A percentile compares a stretch with the other conserved stretches of the same genome.
Conservation (phyloP, 331 rosid species). For the Pyrus hybrid region DNA sequence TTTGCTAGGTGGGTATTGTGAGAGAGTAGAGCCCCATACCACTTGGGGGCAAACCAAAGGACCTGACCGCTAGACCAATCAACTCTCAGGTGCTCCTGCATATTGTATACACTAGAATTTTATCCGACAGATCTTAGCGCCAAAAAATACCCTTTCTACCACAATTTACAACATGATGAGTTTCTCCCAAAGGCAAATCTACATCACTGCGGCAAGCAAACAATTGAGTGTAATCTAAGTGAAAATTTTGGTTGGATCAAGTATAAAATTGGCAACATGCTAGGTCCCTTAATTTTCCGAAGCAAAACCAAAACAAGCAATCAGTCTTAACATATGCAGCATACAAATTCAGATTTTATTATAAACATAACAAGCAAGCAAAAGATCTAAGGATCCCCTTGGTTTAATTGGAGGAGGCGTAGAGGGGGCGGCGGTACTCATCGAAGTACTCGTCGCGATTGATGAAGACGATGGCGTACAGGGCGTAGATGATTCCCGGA, state of each 20-base stretch:
- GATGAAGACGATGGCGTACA: slow-evolving; percentile 69
- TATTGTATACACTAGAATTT: neutral
- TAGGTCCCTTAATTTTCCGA: no score
- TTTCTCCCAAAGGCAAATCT: no score
- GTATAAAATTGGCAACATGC: no score
- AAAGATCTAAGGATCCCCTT: neutral
- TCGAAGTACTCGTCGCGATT: slow-evolving; percentile 85
- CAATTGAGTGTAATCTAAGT: no score
- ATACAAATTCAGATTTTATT: neutral
- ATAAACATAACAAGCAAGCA: neutral
- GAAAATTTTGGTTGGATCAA: no score
- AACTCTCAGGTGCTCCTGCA: no score
- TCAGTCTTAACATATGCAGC: neutral
- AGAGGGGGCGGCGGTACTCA: slow-evolving; percentile 80
- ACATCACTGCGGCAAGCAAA: no score
- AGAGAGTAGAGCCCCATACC: no score
- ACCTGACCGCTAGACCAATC: no score
- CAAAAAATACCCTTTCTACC: neutral
- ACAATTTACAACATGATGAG: neutral
- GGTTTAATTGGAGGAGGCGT: slow-evolving; percentile 18
- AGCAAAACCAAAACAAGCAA: neutral
- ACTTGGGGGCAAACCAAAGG: no score
- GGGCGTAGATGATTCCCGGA: slow-evolving; percentile 92
- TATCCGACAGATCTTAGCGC: no score
- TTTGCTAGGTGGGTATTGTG: no score